Conservation (phyloP, 2,329 filamentous ascomycete genomes). For the Trichophyton rubrum region DNA sequence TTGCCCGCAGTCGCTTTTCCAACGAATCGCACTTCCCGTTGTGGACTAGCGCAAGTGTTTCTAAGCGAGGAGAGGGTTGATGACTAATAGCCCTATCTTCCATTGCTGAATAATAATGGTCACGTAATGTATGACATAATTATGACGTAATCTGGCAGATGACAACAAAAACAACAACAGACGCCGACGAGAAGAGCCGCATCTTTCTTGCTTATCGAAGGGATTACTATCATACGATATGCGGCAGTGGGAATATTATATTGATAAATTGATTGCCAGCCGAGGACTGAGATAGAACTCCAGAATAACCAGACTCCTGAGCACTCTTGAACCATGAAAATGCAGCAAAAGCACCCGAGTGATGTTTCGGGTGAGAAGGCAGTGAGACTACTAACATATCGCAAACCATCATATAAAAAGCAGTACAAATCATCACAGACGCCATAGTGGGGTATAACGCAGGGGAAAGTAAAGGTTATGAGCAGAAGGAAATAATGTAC, state of each 20-base stretch:
- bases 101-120: not conserved
- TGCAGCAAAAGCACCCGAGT: not conserved
- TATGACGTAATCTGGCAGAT: not conserved
- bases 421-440: not conserved
- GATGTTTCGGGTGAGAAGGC: not conserved
- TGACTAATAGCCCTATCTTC: conserved; percentile 7
- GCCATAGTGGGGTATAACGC: not conserved
- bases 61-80: conserved; percentile 12
- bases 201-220: no score
- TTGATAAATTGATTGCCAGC: not conserved
- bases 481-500: no score
- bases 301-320: not conserved
- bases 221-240: no score
- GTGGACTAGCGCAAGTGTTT: conserved; percentile 1
- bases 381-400: not conserved
- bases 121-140: conserved; percentile 1
- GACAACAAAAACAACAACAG: not conserved
- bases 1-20: conserved; percentile 3
- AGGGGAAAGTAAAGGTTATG: no score
- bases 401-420: not conserved
- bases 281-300: not conserved
- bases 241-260: no score
- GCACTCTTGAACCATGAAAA: not conserved
- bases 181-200: no score
- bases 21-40: not conserved